Conservation (phyloP, 176 grass and related monocot species). For the Bolboschoenus planiculmis region DNA sequence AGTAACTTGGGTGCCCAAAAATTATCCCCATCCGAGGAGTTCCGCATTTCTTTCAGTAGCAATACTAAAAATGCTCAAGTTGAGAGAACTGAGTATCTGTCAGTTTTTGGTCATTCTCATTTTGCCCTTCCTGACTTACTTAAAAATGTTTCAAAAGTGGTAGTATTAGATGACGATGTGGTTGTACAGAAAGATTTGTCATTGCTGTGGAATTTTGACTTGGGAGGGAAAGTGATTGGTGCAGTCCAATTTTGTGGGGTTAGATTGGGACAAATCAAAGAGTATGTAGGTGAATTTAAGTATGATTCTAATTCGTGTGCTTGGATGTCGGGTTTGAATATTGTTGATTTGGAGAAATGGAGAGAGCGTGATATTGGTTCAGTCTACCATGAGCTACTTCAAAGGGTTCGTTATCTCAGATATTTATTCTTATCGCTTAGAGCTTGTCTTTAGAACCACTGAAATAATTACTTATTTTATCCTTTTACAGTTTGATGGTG, state of each 20-base stretch:
- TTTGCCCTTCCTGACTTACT: slow-evolving; percentile 62
- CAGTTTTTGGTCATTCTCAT: slow-evolving; percentile 58
- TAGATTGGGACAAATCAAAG: slow-evolving; percentile 47
- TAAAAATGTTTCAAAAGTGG: slow-evolving; percentile 44
- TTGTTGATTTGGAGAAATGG: slow-evolving; percentile 73
- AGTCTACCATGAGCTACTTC: slow-evolving; percentile 32
- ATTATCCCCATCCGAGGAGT: slow-evolving; percentile 59
- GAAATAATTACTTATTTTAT: background rate
- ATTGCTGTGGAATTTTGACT: slow-evolving; percentile 56
- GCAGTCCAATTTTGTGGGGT: slow-evolving; percentile 48
- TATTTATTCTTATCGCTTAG: background rate
- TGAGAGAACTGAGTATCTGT: slow-evolving; percentile 55
- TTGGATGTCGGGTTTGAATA: slow-evolving; percentile 68
- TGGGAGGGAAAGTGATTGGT: slow-evolving; percentile 62
- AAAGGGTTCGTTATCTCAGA: slow-evolving; percentile 41
- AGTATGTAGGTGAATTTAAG: slow-evolving; percentile 31
- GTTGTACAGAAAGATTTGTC: slow-evolving; percentile 66
- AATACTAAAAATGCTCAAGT: background rate
- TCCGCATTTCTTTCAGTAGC: slow-evolving; percentile 29
- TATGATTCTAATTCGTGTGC: slow-evolving; percentile 51
- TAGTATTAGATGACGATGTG: slow-evolving; percentile 82
- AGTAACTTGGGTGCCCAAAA: slow-evolving; percentile 22
- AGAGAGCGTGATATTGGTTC: slow-evolving; percentile 47
- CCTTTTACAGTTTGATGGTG: slow-evolving; percentile 36
- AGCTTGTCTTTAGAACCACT: slow-evolving; percentile 1